Base-by-base conservation (phyloP, 1,284 basidiomycete genomes). In the Ceraceosorus guamensis region DNA sequence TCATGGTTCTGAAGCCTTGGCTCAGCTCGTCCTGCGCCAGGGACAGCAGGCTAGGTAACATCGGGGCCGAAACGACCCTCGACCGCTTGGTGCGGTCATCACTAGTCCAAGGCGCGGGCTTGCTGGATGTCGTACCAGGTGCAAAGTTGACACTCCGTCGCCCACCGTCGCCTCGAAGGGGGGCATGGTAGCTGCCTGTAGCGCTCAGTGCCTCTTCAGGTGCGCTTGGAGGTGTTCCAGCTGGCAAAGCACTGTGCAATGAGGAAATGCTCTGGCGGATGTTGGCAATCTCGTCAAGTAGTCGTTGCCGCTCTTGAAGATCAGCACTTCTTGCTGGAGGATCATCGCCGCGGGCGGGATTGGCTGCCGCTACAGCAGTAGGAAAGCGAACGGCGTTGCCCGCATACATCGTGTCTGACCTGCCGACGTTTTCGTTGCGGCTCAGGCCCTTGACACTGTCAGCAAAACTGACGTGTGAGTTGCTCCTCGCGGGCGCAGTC, bases 391-490 rank as follows among this genome's bases (percentile, higher is more conserved):
- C 18, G 49, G 59, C 59, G 30, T 61, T 60, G 2, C 34, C 55
- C 11, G 46, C 47, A 13, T 54, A 57, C 8, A 46, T n/a, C 6
- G 57, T 56, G 4, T 56, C 58, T 46, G 57, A 53, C 16, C 55
- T 53, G 6, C 10, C 48, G 8, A 50, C 53, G 14, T 52, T 56
- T 35, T 57, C 57, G 49, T 52, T 35, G 2, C 60, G 58, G 6
- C 58, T 45, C 4, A 60, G 57, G 4, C 56, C 60, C 63, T 60
- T 59, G 52, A 62, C 60, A 3, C 60, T 62, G 61, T 57, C 58
- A n/a, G n/a, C n/a, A n/a, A n/a, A n/a, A n/a, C n/a, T n/a, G n/a
- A n/a, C n/a, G n/a, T n/a, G n/a, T n/a, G n/a, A n/a, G n/a, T n/a
- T n/a, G n/a, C n/a, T n/a, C n/a, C n/a, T n/a, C n/a, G n/a, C n/a